These are phyloP conservation scores for Durotheca rogersii DNA, from an alignment of 495 filamentous ascomycete genomes.

Conservation along the genomic window DNA sequence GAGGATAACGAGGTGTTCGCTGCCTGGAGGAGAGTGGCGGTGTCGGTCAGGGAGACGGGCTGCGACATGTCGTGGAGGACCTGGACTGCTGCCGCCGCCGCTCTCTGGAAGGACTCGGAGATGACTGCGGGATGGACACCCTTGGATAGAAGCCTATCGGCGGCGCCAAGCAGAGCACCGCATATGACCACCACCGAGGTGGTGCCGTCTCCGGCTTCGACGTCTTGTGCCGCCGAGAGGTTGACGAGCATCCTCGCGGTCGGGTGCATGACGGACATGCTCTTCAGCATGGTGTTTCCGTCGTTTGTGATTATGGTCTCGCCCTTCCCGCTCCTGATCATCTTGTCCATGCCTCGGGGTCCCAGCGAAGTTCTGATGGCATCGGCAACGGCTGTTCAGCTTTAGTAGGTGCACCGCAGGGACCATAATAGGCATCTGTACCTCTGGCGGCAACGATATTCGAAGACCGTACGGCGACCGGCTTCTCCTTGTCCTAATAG, in stretches of 20 bases:
- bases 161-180: constrained; percentile 89
- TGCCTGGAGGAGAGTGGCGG: constrained; percentile 86
- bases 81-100: constrained; percentile 81
- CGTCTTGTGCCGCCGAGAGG: constrained; percentile 93
- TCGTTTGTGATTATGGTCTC: constrained; percentile 99
- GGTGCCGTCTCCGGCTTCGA: constrained; percentile 97
- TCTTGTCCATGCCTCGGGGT: constrained; percentile 87
- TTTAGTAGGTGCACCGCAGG: constrained; percentile 14
- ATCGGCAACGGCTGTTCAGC: constrained; percentile 78
- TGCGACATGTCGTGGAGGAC: constrained; percentile 94
- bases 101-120: constrained; percentile 95
- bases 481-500: constrained; percentile 94
- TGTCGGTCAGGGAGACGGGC: constrained; percentile 87
- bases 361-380: constrained; percentile 79
- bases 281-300: constrained; percentile 96
- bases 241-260: constrained; percentile 99
- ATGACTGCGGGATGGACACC: constrained; percentile 97
- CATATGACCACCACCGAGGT: constrained; percentile 98
- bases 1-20: constrained; percentile 96
- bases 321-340: constrained; percentile 96
- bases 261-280: constrained; percentile 98
- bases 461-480: constrained; percentile 86
- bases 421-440: constrained; percentile 43
- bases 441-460: constrained; percentile 98
- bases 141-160: constrained; percentile 84